Evolutionary conservation across 108 stramenopile genomes (phyloP), one percentile per base, ranked within the genome.

Genomic region (Skeletonema menzelii): DNA sequence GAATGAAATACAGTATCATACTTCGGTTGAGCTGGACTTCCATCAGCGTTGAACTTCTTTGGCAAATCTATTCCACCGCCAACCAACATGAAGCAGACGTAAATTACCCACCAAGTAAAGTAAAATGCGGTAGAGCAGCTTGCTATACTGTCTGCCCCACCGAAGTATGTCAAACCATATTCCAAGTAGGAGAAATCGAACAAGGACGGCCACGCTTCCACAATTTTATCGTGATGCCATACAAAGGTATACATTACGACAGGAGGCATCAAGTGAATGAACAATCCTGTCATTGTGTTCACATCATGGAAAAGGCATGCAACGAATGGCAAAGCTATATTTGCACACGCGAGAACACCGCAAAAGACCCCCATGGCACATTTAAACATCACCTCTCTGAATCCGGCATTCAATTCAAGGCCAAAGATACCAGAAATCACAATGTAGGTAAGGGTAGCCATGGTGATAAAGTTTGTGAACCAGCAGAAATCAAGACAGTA

Each of bases 1-100:
- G 59, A 66, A 59, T 88, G 87, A 56, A 86, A 88, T 4, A 88
- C 87, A 14, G 87, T 88, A 59, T 88, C 87, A 44, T 71, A 88
- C 31, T 75, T 84, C 19, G 87, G 75, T 19, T 63, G 37, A 6
- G 64, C 67, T 15, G 56, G 69, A 10, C 37, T 64, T 12, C 72
- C 76, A 37, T 65, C 76, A 10, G 60, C 22, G 60, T 79, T 61
- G 34, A 42, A 63, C 64, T 79, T 75, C 27, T 76, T 53, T 19
- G 87, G 85, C 46, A 84, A 49, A 68, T 88, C 77, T 20, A 86
- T 63, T 11, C 87, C 87, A 30, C 69, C 27, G 19, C 76, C 44
- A 0, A 20, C 47, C 15, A 86, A 28, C 85, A 88, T 88, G 77
- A 85, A 88, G 40, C 27, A 55, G 2, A 75, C 63, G 57, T 88